Conservation (phyloP, 1,139 yeast genomes). For the Yamadazyma dendronema region DNA sequence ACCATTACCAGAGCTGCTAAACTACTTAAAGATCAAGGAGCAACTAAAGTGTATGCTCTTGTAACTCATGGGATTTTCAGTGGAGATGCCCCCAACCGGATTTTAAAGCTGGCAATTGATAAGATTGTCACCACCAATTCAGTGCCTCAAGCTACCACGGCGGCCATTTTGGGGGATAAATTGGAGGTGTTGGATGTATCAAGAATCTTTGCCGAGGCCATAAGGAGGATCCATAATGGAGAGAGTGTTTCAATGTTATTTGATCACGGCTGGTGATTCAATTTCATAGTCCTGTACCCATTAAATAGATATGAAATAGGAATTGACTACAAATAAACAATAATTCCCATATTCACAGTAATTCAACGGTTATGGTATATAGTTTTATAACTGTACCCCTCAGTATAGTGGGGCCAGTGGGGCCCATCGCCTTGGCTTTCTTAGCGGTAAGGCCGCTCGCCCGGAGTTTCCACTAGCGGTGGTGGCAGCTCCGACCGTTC, state of each 20-base stretch:
- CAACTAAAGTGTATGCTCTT: conserved; percentile 78
- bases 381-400: too few relatives aligned
- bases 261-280: conserved; percentile 74
- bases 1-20: conserved; percentile 92
- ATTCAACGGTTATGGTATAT: too few relatives aligned
- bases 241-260: conserved; percentile 93
- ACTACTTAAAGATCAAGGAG: conserved; percentile 89
- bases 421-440: too few relatives aligned
- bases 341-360: too few relatives aligned
- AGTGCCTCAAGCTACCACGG: conserved; percentile 74
- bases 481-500: too few relatives aligned
- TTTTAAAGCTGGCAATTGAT: conserved; percentile 70
- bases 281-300: too few relatives aligned
- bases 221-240: conserved; percentile 94
- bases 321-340: too few relatives aligned
- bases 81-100: conserved; percentile 82
- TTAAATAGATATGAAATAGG: too few relatives aligned
- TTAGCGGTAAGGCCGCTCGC: not conserved
- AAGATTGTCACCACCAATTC: conserved; percentile 89
- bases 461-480: not conserved
- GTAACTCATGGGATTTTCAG: conserved; percentile 92
- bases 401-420: too few relatives aligned
- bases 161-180: conserved; percentile 54
- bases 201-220: conserved; percentile 87
- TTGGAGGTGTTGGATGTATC: conserved; percentile 87